Conservation (phyloP, 441 rosid genomes). For the Erodium chrysanthum region DNA sequence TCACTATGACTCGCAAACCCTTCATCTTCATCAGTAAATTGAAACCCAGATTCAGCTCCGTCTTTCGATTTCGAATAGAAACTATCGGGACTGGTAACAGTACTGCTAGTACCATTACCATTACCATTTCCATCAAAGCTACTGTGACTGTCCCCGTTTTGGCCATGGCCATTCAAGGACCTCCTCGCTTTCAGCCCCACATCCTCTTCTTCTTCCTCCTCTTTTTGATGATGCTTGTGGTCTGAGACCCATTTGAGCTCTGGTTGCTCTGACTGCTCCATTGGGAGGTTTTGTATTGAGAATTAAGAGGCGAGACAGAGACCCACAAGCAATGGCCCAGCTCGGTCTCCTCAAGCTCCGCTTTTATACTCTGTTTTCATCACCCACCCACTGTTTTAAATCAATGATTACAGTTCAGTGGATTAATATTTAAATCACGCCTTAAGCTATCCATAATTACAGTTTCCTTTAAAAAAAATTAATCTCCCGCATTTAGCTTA, state of each 20-base stretch:
- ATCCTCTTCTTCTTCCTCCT: conserved; percentile 21
- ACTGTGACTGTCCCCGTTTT: background rate
- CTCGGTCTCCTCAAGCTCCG: background rate
- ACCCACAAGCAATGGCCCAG: background rate
- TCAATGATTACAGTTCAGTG: no score
- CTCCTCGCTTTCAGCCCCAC: conserved; percentile 15
- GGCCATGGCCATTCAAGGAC: conserved; percentile 7
- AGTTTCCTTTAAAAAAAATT: no score
- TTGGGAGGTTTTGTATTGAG: background rate
- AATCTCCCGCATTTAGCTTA: no score
- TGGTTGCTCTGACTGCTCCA: background rate
- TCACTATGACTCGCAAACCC: background rate
- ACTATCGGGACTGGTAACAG: conserved; percentile 6
- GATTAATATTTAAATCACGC: no score
- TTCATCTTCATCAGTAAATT: background rate
- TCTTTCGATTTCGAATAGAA: background rate
- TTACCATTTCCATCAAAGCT: background rate
- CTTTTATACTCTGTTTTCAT: background rate
- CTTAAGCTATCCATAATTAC: no score
- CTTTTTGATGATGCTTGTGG: background rate
- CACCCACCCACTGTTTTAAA: background rate
- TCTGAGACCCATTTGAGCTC: conserved; percentile 6
- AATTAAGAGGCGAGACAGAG: background rate
- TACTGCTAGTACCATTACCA: background rate
- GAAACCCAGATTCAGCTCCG: conserved; percentile 8